A percentile compares a stretch with the other conserved stretches of the same genome.
Evolutionary conservation across 2,329 filamentous ascomycete species (phyloP).

Genomic region (Fusarium mundagurra): DNA sequence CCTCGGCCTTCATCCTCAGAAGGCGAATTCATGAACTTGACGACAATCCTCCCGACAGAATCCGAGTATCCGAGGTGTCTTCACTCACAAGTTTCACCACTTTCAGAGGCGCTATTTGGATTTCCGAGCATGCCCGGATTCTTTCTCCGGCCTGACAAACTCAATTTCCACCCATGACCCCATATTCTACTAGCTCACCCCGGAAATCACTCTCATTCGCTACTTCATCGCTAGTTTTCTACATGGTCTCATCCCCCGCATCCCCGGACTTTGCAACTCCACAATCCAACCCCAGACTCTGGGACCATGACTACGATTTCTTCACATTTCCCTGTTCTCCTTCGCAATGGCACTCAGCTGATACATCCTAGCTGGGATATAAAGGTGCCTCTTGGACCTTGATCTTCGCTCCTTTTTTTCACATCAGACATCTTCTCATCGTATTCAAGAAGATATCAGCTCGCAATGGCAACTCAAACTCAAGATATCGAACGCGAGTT

Average conservation of each 20-base stretch:
- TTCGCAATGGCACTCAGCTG: neutral
- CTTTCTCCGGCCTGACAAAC: neutral
- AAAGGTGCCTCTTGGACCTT: neutral
- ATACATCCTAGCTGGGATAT: neutral
- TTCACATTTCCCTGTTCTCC: neutral
- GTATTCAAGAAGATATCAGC: too few relatives aligned
- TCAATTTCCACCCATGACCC: neutral
- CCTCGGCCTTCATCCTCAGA: slow-evolving; percentile 4
- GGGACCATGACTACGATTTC: slow-evolving; percentile 4
- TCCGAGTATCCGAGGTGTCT: neutral
- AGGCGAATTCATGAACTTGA: neutral
- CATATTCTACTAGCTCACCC: neutral
- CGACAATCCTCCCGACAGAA: neutral
- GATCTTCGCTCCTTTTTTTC: neutral
- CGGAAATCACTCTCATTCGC: slow-evolving; percentile 9
- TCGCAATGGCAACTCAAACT: slow-evolving; percentile 15
- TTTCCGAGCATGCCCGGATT: neutral
- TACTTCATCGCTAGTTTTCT: neutral
- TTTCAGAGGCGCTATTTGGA: fast-evolving
- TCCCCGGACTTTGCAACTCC: slow-evolving; percentile 20
- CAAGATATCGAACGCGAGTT: slow-evolving; percentile 40
- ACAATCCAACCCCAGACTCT: slow-evolving; percentile 15
- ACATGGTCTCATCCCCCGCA: slow-evolving; percentile 14
- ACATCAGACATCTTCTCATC: neutral
- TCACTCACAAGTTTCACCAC: fast-evolving